phyloP scores from a whole-genome alignment of 2,329 filamentous ascomycete genomes.

The Fragosphaeria purpurea region DNA sequence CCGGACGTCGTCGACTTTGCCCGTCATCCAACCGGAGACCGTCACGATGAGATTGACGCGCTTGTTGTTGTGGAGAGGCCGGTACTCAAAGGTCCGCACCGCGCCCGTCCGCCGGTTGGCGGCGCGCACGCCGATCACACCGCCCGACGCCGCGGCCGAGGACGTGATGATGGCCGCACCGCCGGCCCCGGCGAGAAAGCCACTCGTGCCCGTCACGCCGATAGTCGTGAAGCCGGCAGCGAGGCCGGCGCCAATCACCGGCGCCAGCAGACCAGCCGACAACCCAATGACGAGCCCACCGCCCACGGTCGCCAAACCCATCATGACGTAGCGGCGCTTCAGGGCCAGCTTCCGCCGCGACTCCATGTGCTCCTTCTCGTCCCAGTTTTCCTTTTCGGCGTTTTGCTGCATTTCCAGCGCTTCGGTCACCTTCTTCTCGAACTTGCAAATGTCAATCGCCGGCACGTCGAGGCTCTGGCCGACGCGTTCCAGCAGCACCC shows the following conservation, averaged over 20 bases:
- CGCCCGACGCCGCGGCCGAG: constrained; percentile 73
- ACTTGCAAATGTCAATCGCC: constrained; percentile 90
- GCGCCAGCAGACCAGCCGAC: constrained; percentile 82
- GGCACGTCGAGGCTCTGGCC: constrained; percentile 70
- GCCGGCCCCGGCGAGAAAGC: constrained; percentile 83
- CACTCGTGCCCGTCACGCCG: constrained; percentile 77
- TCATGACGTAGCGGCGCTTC: constrained; percentile 80
- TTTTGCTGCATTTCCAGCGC: constrained; percentile 96
- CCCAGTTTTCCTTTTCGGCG: constrained; percentile 93
- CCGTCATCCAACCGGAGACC: constrained; percentile 95
- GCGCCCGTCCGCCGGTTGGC: constrained; percentile 81
- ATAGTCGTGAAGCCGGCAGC: constrained; percentile 94
- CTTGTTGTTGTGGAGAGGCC: constrained; percentile 96
- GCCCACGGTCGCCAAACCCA: constrained; percentile 93
- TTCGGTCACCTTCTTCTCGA: constrained; percentile 95
- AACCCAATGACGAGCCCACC: constrained; percentile 91
- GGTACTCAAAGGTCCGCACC: constrained; percentile 94
- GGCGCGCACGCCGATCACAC: constrained; percentile 75
- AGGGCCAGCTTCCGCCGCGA: constrained; percentile 68
- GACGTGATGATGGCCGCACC: constrained; percentile 93
- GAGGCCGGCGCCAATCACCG: constrained; percentile 86
- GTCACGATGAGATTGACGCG: constrained; percentile 92
- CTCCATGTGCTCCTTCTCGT: constrained; percentile 91
- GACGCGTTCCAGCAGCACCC: constrained; percentile 73
- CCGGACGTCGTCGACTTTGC: constrained; percentile 92